Evolutionary conservation across 148 eudicot species (phyloP), one percentile per base, ranked within the genome.

Genomic region (Polygonum maritimum): DNA sequence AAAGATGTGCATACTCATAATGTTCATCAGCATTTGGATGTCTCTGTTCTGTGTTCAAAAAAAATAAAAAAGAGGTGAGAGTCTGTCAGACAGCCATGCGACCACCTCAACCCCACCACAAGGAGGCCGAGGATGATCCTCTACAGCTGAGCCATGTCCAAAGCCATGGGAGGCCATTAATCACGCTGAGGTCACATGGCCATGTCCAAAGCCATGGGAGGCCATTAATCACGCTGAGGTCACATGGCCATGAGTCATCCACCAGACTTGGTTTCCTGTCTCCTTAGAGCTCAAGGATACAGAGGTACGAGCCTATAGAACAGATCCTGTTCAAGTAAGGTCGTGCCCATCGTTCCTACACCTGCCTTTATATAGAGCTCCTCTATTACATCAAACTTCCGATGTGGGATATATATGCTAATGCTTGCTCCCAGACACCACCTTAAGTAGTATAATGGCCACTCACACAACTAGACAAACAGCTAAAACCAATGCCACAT

Each of bases 241-340:
- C 31, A 0, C 26, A 71, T 47, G 74, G 52, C 33, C 31, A 9
- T 5, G 5, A 2, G 33, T 45, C 74, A 71, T 71, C 74, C 18
- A 71, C 52, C 74, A 71, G 74, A 47, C 52, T 16, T 71, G 74
- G 51, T 71, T 71, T 71, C 49, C 74, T 21, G 74, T 71, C 74
- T 71, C 74, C 74, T 41, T 71, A n/a, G 49, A 39, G n/a, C 22
- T 18, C 52, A 71, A 71, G 51, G 49, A 39, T 47, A n/a, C 9
- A 5, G 26, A 54, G 26, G 26, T 54, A 54, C 60, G 60, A 54
- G 60, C 60, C 60, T 54, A 54, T 54, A 54, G 26, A 54, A 54
- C 60, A 54, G 60, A 54, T 54, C 60, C 60, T 54, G 60, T 54
- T 54, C 60, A 54, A 54, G 60, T 54, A 54, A 54, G 60, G 60